These are phyloP conservation scores for Rhodotorula paludigena DNA, from an alignment of 768 basidiomycete genomes.

Conservation along the genomic window DNA sequence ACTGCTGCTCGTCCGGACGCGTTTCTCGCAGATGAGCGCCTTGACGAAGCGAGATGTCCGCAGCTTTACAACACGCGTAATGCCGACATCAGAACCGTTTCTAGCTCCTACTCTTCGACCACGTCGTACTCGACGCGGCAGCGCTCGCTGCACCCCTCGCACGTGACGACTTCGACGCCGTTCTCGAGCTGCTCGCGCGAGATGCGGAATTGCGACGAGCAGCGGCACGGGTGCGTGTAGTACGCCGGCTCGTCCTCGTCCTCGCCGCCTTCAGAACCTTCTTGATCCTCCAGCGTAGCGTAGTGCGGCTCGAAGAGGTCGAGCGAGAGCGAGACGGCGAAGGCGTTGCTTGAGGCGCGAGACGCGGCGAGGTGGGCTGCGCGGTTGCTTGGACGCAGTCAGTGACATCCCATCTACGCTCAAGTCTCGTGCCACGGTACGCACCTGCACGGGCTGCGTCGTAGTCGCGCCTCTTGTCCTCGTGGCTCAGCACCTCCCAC, in stretches of 20 bases:
- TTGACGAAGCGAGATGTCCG: no score
- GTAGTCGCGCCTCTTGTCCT: slow-evolving; percentile 3
- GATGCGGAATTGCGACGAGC: slow-evolving; percentile 45
- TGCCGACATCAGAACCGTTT: background rate
- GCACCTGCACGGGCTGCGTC: slow-evolving; percentile 11
- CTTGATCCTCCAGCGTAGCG: background rate
- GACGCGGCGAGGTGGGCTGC: slow-evolving; percentile 5
- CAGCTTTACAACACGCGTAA: background rate
- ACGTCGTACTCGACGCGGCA: slow-evolving; percentile 48
- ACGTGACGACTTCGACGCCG: slow-evolving; percentile 48
- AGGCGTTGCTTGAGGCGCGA: background rate
- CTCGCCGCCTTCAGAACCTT: background rate
- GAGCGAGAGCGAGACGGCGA: slow-evolving; percentile 25
- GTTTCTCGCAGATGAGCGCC: no score
- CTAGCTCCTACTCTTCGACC: background rate
- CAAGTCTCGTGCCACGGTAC: background rate
- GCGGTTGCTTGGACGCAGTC: background rate
- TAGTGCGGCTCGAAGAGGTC: slow-evolving; percentile 32
- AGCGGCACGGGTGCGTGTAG: slow-evolving; percentile 49
- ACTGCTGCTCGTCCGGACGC: no score
- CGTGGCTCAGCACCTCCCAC: slow-evolving; percentile 28
- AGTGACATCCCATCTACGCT: no score
- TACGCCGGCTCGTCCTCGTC: slow-evolving; percentile 41
- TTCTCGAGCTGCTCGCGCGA: slow-evolving; percentile 46
- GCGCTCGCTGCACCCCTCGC: slow-evolving; percentile 50